Evolutionary conservation across 2,329 filamentous ascomycete species (phyloP).

Genomic region (Aspergillus sojae): DNA sequence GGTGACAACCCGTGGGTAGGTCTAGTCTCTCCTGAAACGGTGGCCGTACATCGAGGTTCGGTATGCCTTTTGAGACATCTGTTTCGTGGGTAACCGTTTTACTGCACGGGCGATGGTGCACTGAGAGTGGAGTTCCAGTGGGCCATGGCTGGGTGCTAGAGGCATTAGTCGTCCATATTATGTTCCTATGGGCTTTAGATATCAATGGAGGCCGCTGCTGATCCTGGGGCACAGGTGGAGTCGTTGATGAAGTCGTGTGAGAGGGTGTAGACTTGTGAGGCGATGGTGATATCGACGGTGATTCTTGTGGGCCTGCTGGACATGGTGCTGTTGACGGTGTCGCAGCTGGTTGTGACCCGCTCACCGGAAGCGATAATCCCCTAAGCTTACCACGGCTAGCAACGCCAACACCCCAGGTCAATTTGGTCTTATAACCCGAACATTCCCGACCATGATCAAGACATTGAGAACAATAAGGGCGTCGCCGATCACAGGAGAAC

Average conservation of each 20-base stretch:
- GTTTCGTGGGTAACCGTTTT: background rate
- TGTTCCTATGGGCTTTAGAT: background rate
- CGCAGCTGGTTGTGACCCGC: conserved; percentile 46
- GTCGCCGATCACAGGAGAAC: conserved; percentile 83
- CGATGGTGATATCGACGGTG: background rate
- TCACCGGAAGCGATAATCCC: conserved; percentile 74
- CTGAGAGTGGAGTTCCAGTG: background rate
- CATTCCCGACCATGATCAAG: conserved; percentile 90
- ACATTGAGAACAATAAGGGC: conserved; percentile 94
- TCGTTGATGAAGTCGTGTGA: background rate
- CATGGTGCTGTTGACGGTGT: conserved; percentile 16
- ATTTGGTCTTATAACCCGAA: conserved; percentile 92
- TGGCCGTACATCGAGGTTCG: background rate
- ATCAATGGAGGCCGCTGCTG: background rate
- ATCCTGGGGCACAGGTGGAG: background rate
- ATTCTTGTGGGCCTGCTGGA: conserved; percentile 1
- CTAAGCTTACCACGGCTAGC: conserved; percentile 93
- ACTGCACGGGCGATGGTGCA: background rate
- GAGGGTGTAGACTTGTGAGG: background rate
- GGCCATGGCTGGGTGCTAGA: conserved; percentile 25
- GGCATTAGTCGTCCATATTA: conserved; percentile 25
- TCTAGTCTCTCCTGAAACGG: background rate
- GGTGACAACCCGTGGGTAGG: background rate
- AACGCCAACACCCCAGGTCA: conserved; percentile 96
- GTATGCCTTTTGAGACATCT: background rate